Evolutionary conservation across 257 asterid genomes (phyloP), one percentile per base, ranked within the genome.

Genomic region (Sherardia arvensis): DNA sequence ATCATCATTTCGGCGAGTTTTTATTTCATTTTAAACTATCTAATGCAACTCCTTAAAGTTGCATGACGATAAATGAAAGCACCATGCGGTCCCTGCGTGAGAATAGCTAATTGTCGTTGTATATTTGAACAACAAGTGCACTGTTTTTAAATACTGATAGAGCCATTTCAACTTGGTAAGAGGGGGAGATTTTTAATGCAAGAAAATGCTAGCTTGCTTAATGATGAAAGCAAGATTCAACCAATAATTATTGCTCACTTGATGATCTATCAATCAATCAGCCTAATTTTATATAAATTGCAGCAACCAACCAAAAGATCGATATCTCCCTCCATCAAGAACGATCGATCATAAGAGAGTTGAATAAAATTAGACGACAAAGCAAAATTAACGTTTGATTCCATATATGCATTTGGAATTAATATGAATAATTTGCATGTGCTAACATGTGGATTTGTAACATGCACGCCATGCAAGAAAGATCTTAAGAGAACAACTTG

Each of bases 381-480:
- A 55, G 4, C 25, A 23, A 22, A 55, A 55, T 22, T 22, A 26
- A 26, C 6, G 33, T 25, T n/a, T 53, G 57, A 29, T 40, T 11
- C 17, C 25, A 58, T 5, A 7, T 51, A 48, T n/a, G 8, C 8
- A 15, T 56, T 4, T 56, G 38, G 61, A 62, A 69, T 71, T 62
- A 21, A 12, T 30, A 29, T 29, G 60, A n/a, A 34, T 15, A 48
- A 64, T 26, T 28, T 71, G 74, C 78, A 87, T 78, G 90, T 84
- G 83, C 69, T 66, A 72, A 69, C 91, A 82, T 86, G 86, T 74
- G 76, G 74, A 29, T 70, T 70, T 74, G 76, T 68, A 80, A 72
- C 84, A 82, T 80, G 87, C 36, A 67, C 62, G 71, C 67, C 75
- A 80, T 77, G 86, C 77, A 80, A 75, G 86, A 80, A 82, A 74